phyloP scores from a whole-genome alignment of 1,284 basidiomycete species.

The Heliocybe sulcata region DNA sequence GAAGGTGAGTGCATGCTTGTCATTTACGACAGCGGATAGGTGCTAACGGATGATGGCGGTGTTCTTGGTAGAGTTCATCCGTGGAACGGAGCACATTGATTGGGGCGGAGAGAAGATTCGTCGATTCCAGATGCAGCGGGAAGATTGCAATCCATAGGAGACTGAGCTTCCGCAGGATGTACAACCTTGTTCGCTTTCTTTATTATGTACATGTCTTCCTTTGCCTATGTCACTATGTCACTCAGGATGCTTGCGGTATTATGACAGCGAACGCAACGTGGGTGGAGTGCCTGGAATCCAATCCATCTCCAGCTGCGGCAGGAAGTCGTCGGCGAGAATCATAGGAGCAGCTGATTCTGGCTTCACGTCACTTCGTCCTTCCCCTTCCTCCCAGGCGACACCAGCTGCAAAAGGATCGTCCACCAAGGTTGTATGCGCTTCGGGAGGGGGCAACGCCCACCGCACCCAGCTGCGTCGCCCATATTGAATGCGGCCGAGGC shows the following conservation, averaged over 20 bases:
- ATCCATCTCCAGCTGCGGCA: slow-evolving; percentile 53
- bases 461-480: not conserved
- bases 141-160: not conserved
- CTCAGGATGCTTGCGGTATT: too few relatives aligned
- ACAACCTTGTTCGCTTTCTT: too few relatives aligned
- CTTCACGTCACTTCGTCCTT: slow-evolving; percentile 14
- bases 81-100: not conserved
- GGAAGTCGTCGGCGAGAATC: slow-evolving; percentile 53
- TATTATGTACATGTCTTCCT: too few relatives aligned
- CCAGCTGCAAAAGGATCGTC: slow-evolving; percentile 39
- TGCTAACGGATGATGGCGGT: not conserved
- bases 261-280: too few relatives aligned
- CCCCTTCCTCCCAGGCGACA: slow-evolving; percentile 13
- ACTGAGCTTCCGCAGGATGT: too few relatives aligned
- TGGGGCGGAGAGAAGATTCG: not conserved
- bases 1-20: slow-evolving; percentile 1
- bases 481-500: not conserved
- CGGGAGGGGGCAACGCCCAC: not conserved
- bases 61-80: not conserved
- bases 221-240: too few relatives aligned
- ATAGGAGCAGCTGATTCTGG: slow-evolving; percentile 7
- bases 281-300: too few relatives aligned
- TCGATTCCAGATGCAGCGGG: not conserved
- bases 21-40: too few relatives aligned
- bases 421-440: not conserved